Conservation (phyloP, 140 eudicot genomes). For the Oenanthe javanica region DNA sequence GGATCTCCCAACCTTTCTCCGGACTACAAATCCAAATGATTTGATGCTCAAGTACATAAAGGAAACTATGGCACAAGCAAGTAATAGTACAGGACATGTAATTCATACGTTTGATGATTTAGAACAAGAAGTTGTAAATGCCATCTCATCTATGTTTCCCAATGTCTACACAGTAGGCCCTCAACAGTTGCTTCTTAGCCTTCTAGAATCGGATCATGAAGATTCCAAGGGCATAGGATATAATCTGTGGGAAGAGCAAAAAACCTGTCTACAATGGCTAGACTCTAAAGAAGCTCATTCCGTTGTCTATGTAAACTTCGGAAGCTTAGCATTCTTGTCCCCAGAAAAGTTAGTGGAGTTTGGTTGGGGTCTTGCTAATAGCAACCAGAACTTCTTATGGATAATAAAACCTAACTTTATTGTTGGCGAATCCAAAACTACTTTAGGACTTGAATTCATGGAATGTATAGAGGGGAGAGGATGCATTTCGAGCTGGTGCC, state of each 20-base stretch:
- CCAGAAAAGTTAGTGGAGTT: slow-evolving; percentile 5
- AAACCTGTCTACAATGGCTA: slow-evolving; percentile 3
- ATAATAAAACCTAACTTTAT: not conserved
- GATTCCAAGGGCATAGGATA: not conserved
- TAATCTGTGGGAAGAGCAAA: slow-evolving; percentile 11
- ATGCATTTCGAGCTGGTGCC: not conserved
- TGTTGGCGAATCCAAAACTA: not conserved
- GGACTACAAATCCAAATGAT: slow-evolving; percentile 3
- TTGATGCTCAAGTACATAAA: not conserved
- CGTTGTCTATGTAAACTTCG: slow-evolving; percentile 4
- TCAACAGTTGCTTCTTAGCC: slow-evolving; percentile 17
- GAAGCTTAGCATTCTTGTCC: not conserved
- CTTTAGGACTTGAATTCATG: not conserved
- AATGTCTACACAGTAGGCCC: slow-evolving; percentile 23
- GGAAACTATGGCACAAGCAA: not conserved
- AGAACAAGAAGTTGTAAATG: slow-evolving; percentile 3
- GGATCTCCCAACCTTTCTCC: slow-evolving; percentile 8
- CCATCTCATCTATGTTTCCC: slow-evolving; percentile 20
- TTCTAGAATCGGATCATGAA: not conserved
- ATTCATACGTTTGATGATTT: slow-evolving; percentile 12
- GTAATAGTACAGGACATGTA: slow-evolving; percentile 14
- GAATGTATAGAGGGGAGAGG: not conserved
- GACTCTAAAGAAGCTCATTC: not conserved
- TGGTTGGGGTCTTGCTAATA: slow-evolving; percentile 20
- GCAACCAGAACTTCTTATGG: slow-evolving; percentile 5